Evolutionary conservation across 306 rosid genomes (phyloP).

Genomic region (Astragalus membranaceus): DNA sequence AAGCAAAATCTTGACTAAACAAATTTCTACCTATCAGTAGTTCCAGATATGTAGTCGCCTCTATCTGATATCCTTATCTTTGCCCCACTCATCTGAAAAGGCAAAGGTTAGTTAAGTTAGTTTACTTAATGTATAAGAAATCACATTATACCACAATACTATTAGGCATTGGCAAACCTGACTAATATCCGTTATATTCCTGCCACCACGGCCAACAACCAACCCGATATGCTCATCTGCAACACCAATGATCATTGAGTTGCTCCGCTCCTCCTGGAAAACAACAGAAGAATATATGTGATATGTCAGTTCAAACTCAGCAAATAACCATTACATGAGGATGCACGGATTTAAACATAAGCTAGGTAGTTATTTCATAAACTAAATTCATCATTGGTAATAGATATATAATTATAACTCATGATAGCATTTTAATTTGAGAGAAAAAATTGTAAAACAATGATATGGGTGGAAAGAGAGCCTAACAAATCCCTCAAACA

Average conservation of each 20-base stretch:
- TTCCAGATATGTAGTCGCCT: conserved; percentile 95
- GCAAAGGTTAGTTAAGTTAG: conserved; percentile 17
- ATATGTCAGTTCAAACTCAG: conserved; percentile 13
- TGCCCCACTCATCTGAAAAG: conserved; percentile 83
- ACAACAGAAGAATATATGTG: background rate
- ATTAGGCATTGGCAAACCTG: conserved; percentile 54
- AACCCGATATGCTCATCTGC: conserved; percentile 86
- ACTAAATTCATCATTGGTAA: conserved; percentile 5
- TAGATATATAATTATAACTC: background rate
- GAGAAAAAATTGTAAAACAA: background rate
- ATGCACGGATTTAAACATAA: conserved; percentile 14
- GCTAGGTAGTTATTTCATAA: background rate
- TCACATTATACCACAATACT: background rate
- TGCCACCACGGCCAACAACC: conserved; percentile 99
- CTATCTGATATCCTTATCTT: conserved; percentile 98
- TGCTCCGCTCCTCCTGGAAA: conserved; percentile 80
- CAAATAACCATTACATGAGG: background rate
- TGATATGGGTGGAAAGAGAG: background rate
- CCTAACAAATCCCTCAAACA: conserved; percentile 1
- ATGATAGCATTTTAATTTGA: background rate
- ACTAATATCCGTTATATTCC: conserved; percentile 84
- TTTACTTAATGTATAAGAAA: background rate
- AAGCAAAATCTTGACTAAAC: conserved; percentile 1
- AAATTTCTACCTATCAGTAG: conserved; percentile 71
- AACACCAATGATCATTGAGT: conserved; percentile 82